Percentiles rank a stretch among this genome's conserved stretches.
Conservation (phyloP, 805 yeast species). For the Zygoascus bituminiphila region DNA sequence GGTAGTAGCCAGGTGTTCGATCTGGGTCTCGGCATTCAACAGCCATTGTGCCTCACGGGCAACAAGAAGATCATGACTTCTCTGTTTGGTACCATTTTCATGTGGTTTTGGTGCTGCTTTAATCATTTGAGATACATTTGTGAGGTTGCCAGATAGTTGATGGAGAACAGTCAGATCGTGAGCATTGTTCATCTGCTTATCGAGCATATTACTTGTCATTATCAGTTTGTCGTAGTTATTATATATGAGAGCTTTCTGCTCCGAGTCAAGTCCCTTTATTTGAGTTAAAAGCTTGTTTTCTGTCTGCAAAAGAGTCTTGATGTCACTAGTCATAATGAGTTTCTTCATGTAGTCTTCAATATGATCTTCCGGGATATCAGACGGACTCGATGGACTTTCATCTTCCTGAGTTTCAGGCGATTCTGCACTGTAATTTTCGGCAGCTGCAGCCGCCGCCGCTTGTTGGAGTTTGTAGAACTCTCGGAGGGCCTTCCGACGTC, state of each 20-base stretch:
- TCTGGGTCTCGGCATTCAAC: neutral
- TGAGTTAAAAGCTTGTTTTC: slow-evolving; percentile 24
- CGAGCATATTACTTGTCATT: slow-evolving; percentile 28
- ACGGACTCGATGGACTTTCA: neutral
- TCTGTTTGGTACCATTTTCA: neutral
- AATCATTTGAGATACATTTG: slow-evolving; percentile 7
- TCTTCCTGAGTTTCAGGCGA: neutral
- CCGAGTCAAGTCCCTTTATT: slow-evolving; percentile 27
- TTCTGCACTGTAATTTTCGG: neutral
- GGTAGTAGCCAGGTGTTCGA: neutral
- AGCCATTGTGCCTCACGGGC: neutral
- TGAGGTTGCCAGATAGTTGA: slow-evolving; percentile 5
- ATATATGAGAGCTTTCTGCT: slow-evolving; percentile 33
- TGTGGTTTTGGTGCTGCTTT: neutral
- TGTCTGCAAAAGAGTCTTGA: slow-evolving; percentile 20
- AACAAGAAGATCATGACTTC: neutral
- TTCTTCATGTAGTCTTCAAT: slow-evolving; percentile 17
- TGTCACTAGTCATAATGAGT: slow-evolving; percentile 15
- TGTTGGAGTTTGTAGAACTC: slow-evolving; percentile 30
- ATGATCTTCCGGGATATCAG: slow-evolving; percentile 19
- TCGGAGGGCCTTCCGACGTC: slow-evolving; percentile 27
- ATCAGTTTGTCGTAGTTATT: slow-evolving; percentile 32
- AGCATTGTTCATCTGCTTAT: slow-evolving; percentile 14
- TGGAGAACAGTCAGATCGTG: slow-evolving; percentile 1
- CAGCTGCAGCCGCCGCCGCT: slow-evolving; percentile 10